Evolutionary conservation across 345 rosid genomes (phyloP).

Genomic region (Gynandropsis gynandra): DNA sequence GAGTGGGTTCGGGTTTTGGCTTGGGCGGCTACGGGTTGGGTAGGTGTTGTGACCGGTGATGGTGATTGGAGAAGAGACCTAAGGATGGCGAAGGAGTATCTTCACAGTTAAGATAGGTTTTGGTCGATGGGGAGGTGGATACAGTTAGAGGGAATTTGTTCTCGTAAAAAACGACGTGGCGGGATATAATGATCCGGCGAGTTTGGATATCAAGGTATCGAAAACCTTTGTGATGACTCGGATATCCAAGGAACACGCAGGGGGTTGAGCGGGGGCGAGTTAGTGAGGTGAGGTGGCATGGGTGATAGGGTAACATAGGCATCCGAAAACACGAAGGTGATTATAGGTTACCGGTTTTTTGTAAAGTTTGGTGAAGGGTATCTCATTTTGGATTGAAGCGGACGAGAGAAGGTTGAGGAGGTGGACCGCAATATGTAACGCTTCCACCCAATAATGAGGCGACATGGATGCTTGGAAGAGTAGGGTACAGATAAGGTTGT

Average conservation of each 20-base stretch:
- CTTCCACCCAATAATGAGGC: no score
- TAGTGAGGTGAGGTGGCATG: background rate
- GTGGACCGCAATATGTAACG: no score
- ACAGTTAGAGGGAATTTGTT: no score
- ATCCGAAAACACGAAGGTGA: background rate
- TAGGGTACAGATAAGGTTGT: no score
- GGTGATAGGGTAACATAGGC: background rate
- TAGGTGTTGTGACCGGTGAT: no score
- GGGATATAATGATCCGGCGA: background rate
- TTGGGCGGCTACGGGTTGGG: background rate
- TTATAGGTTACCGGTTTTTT: background rate
- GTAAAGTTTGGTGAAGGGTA: no score
- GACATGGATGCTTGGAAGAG: no score
- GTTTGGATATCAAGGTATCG: background rate
- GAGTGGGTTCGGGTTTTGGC: background rate
- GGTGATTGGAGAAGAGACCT: no score
- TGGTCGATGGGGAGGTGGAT: background rate
- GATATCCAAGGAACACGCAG: background rate
- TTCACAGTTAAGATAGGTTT: background rate
- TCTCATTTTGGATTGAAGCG: no score
- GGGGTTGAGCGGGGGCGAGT: background rate
- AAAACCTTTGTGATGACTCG: background rate
- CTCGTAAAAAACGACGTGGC: background rate
- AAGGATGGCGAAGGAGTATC: background rate
- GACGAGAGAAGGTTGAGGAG: no score